A percentile compares a stretch with the other conserved stretches of the same genome.
Conservation (phyloP, 305 asterid species). For the Solanum hybrid region DNA sequence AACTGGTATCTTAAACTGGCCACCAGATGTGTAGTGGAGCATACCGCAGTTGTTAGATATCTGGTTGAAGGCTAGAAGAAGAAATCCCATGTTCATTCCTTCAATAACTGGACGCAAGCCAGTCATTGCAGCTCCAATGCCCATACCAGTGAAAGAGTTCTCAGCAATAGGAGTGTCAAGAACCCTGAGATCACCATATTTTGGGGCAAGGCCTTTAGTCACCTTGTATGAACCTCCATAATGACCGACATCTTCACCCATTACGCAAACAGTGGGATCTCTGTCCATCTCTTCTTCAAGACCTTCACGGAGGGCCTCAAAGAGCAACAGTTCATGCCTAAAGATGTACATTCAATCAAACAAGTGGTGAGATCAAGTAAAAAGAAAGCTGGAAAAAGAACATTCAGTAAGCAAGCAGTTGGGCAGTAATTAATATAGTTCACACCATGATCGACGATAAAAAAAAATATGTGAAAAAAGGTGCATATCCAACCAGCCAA, state of each 20-base stretch:
- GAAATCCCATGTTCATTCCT: conserved; percentile 83
- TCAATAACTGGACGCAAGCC: conserved; percentile 62
- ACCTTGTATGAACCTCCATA: conserved; percentile 76
- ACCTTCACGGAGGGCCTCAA: conserved; percentile 78
- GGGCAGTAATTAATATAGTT: not conserved
- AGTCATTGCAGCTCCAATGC: conserved; percentile 69
- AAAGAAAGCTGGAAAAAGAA: not conserved
- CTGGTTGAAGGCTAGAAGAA: conserved; percentile 65
- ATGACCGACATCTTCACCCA: conserved; percentile 79
- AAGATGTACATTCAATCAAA: conserved; percentile 1
- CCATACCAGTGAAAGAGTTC: conserved; percentile 76
- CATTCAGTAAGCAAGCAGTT: not conserved
- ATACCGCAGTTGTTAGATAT: conserved; percentile 72
- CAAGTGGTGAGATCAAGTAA: not conserved
- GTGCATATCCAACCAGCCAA: not conserved
- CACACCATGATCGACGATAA: not conserved
- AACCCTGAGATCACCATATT: conserved; percentile 65
- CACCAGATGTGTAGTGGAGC: conserved; percentile 77
- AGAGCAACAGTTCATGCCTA: conserved; percentile 67
- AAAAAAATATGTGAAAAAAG: not conserved
- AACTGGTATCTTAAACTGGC: conserved; percentile 59
- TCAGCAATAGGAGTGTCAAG: conserved; percentile 78
- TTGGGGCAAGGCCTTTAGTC: conserved; percentile 55
- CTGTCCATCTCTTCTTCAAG: conserved; percentile 72
- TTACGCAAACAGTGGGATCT: conserved; percentile 54